A percentile compares a stretch with the other conserved stretches of the same genome.
These are phyloP conservation scores for Lepraria neglecta DNA, from an alignment of 495 filamentous ascomycete species.

Conservation along the genomic window DNA sequence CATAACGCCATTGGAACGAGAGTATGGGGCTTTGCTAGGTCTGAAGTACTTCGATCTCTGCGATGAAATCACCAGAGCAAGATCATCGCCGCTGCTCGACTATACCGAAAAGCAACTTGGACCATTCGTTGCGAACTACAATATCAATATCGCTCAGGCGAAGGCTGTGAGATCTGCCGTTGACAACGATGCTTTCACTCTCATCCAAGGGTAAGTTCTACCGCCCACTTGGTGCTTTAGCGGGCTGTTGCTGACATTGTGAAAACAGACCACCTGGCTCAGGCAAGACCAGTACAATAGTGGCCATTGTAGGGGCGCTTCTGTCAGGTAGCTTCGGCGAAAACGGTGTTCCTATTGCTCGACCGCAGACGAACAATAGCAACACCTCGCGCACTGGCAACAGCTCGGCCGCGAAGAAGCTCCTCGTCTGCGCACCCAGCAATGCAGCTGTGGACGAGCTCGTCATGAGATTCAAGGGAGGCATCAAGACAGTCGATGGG, in stretches of 20 bases:
- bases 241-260: conserved; percentile 1
- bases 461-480: conserved; percentile 84
- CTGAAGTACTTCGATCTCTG: conserved; percentile 93
- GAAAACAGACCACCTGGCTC: conserved; percentile 70
- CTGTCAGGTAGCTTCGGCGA: conserved; percentile 55
- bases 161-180: conserved; percentile 84
- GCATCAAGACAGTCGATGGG: conserved; percentile 73
- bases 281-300: conserved; percentile 96
- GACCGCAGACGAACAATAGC: conserved; percentile 36
- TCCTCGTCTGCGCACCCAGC: conserved; percentile 91
- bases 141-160: conserved; percentile 83
- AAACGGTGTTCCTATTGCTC: conserved; percentile 45
- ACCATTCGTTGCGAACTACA: conserved; percentile 64
- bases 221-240: neutral
- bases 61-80: conserved; percentile 79
- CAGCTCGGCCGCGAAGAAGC: conserved; percentile 61
- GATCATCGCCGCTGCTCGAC: conserved; percentile 76
- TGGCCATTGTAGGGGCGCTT: conserved; percentile 88
- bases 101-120: conserved; percentile 67
- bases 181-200: conserved; percentile 90
- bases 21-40: conserved; percentile 84
- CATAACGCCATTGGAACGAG: conserved; percentile 85
- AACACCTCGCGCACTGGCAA: conserved; percentile 24
- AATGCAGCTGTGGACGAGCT: conserved; percentile 97
- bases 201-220: conserved; percentile 72